Conservation (phyloP, 148 eudicot genomes). For the Camellia sinensis region DNA sequence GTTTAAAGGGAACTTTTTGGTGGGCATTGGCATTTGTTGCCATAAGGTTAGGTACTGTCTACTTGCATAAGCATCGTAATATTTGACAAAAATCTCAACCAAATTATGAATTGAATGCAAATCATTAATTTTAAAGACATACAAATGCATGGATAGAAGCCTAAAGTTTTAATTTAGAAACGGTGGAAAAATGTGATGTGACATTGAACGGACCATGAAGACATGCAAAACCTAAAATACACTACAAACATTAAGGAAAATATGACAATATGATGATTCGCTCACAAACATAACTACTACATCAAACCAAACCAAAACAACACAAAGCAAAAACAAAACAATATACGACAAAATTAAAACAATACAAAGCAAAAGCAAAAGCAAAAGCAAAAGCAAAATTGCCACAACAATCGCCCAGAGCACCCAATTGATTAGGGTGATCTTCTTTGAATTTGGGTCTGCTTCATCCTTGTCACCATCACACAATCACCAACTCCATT, state of each 20-base stretch:
- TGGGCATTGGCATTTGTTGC: not conserved
- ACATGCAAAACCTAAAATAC: no score
- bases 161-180: not conserved
- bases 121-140: not conserved
- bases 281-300: not conserved
- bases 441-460: no score
- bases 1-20: not conserved
- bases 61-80: not conserved
- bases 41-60: not conserved
- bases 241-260: not conserved
- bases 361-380: no score
- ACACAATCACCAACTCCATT: no score
- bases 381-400: no score
- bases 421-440: no score
- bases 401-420: no score
- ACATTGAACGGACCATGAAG: not conserved
- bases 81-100: not conserved
- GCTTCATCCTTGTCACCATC: no score
- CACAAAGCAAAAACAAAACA: no score
- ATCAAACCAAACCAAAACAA: no score
- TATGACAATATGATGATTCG: not conserved
- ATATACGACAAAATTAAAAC: no score
- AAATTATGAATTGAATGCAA: not conserved
- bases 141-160: not conserved
- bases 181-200: not conserved